Evolutionary conservation across 2,329 filamentous ascomycete species (phyloP), one percentile per base, ranked within the genome.

Genomic region (Fusarium scirpi): DNA sequence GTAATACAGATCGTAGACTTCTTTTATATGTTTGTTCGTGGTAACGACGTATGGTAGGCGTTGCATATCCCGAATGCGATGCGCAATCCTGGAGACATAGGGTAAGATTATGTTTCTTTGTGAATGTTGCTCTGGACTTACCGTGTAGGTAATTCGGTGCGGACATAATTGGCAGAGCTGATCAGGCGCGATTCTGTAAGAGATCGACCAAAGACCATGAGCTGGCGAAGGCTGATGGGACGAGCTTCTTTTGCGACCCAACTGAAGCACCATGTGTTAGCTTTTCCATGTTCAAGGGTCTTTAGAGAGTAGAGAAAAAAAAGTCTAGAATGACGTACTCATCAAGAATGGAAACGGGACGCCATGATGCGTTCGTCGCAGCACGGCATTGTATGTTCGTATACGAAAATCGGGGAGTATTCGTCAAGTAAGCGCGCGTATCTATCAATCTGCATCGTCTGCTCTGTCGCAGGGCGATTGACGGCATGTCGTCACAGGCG

Each of bases 1-100:
- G 82, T 98, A 97, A 84, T 99, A 99, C 9, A 98, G 87, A 79
- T 98, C 94, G 82, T 99, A 99, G 34, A 98, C 96, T 71, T 97
- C 91, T 78, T 92, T 94, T 68, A 99, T 92, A 80, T 99, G 94
- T 9, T 90, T 90, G 76, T 99, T 99, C n/a, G 93, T 94, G 49
- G 98, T 93, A 58, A 98, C 95, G 40, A 96, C 93, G 78, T 97
- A 99, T 20, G 96, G 96, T 43, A 99, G 86, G 69, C 93, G 94
- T 80, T 99, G 96, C 89, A 99, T 98, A 79, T 99, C 95, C 63
- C 97, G 93, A 69, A 99, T 90, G 34, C 96, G 92, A 81, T 99
- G 96, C 20, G 95, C 94, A 72, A 98, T 89, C 73, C 94, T 95
- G 71, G 48, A 22, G 44, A 56, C 62, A 49, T 47, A 46, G 45